Conservation (phyloP, 2,329 filamentous ascomycete species). For the Falciphora oryzae region DNA sequence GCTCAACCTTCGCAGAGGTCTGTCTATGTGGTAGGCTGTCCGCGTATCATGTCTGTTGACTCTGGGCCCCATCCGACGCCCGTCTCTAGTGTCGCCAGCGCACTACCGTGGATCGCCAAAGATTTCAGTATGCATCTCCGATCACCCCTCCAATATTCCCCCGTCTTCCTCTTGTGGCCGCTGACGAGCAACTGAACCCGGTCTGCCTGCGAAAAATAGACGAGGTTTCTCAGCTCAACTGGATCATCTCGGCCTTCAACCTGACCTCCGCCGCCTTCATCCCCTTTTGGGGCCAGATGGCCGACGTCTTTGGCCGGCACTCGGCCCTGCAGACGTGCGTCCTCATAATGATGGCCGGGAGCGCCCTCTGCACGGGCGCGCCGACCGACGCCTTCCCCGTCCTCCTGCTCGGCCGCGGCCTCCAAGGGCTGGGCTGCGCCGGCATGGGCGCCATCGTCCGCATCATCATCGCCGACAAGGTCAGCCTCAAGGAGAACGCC, state of each 20-base stretch:
- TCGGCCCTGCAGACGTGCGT: slow-evolving; percentile 50
- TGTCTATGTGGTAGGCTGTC: background rate
- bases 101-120: slow-evolving; percentile 55
- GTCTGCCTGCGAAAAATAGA: slow-evolving; percentile 24
- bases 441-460: slow-evolving; percentile 55
- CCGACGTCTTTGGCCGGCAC: slow-evolving; percentile 61
- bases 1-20: too few relatives aligned
- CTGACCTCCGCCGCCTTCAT: slow-evolving; percentile 62
- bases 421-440: slow-evolving; percentile 57
- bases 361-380: slow-evolving; percentile 53
- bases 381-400: slow-evolving; percentile 48
- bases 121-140: slow-evolving; percentile 48
- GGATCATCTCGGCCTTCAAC: slow-evolving; percentile 65
- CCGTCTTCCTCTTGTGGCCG: background rate
- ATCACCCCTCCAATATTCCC: background rate
- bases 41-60: background rate
- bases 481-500: slow-evolving; percentile 54
- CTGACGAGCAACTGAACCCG: slow-evolving; percentile 4
- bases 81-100: slow-evolving; percentile 39
- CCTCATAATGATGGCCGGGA: slow-evolving; percentile 52
- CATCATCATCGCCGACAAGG: slow-evolving; percentile 57
- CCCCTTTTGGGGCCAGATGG: slow-evolving; percentile 57
- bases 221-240: slow-evolving; percentile 54
- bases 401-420: slow-evolving; percentile 54
- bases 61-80: background rate